These are phyloP conservation scores for Termitomyces sp. DNA, from an alignment of 768 basidiomycete species.

Conservation along the genomic window DNA sequence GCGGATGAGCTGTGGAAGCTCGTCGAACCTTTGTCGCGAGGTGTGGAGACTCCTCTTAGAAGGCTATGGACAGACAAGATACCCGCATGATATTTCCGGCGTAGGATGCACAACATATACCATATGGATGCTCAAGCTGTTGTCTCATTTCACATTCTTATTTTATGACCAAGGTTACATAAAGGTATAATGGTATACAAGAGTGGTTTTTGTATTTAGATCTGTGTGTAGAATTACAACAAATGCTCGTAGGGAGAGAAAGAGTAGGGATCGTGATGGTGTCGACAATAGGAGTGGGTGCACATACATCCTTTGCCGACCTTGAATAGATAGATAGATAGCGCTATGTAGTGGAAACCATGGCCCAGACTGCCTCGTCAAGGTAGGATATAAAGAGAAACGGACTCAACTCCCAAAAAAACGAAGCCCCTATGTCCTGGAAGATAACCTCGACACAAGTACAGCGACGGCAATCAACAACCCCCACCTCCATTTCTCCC, in stretches of 20 bases:
- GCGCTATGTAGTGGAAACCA: neutral
- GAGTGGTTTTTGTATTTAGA: slow-evolving; percentile 10
- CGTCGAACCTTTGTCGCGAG: slow-evolving; percentile 42
- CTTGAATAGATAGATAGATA: slow-evolving; percentile 13
- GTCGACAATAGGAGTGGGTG: slow-evolving; percentile 1
- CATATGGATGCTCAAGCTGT: neutral
- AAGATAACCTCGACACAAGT: slow-evolving; percentile 73
- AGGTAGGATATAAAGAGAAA: slow-evolving; percentile 3
- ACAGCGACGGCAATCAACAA: slow-evolving; percentile 76
- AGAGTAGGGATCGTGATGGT: slow-evolving; percentile 17
- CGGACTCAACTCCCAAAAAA: neutral
- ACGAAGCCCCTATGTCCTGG: slow-evolving; percentile 33
- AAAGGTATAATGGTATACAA: neutral
- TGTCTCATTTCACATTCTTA: neutral
- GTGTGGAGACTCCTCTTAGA: slow-evolving; percentile 40
- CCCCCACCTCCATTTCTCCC: slow-evolving; percentile 87
- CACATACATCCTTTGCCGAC: slow-evolving; percentile 3
- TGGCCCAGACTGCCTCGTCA: neutral
- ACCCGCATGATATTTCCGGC: neutral
- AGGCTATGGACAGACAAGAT: slow-evolving; percentile 47
- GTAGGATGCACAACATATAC: too few species aligned
- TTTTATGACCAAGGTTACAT: neutral
- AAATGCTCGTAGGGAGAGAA: slow-evolving; percentile 13
- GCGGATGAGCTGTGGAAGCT: slow-evolving; percentile 53
- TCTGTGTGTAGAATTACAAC: slow-evolving; percentile 16